A percentile compares a stretch with the other conserved stretches of the same genome.
Conservation (phyloP, 2,329 filamentous ascomycete genomes). For the Akanthomyces dipterigenus region DNA sequence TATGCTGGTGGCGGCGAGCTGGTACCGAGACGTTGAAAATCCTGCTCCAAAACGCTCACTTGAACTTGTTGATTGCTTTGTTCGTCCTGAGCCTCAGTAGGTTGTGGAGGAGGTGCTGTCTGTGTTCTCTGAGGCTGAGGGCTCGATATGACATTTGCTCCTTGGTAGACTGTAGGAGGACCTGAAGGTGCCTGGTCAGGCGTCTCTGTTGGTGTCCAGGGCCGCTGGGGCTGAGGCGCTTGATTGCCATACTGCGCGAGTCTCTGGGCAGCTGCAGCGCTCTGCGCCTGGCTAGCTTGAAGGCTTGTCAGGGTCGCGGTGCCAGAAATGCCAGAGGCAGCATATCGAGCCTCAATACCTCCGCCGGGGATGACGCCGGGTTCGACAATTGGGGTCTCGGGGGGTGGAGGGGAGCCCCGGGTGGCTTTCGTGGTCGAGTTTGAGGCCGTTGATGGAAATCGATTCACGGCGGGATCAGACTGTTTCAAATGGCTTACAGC, state of each 20-base stretch:
- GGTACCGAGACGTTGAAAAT: constrained; percentile 74
- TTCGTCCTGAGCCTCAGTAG: constrained; percentile 18
- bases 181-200: constrained; percentile 83
- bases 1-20: constrained; percentile 94
- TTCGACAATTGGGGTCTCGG: constrained; percentile 79
- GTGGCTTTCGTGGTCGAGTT: constrained; percentile 89
- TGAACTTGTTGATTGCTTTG: constrained; percentile 34
- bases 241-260: constrained; percentile 65
- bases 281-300: constrained; percentile 53
- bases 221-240: constrained; percentile 40
- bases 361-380: constrained; percentile 64
- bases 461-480: constrained; percentile 47
- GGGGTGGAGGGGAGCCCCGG: constrained; percentile 87
- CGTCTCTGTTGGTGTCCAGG: constrained; percentile 92
- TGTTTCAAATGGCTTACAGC: constrained; percentile 23
- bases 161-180: constrained; percentile 87
- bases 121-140: constrained; percentile 38
- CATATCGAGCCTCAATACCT: constrained; percentile 86
- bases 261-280: constrained; percentile 74
- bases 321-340: constrained; percentile 82
- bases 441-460: constrained; percentile 76
- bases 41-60: constrained; percentile 72
- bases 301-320: constrained; percentile 74
- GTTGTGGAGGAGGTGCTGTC: constrained; percentile 36
- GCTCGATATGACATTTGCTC: constrained; percentile 60